Base-by-base conservation (phyloP, 768 basidiomycete genomes). In the Collybia sp. region DNA sequence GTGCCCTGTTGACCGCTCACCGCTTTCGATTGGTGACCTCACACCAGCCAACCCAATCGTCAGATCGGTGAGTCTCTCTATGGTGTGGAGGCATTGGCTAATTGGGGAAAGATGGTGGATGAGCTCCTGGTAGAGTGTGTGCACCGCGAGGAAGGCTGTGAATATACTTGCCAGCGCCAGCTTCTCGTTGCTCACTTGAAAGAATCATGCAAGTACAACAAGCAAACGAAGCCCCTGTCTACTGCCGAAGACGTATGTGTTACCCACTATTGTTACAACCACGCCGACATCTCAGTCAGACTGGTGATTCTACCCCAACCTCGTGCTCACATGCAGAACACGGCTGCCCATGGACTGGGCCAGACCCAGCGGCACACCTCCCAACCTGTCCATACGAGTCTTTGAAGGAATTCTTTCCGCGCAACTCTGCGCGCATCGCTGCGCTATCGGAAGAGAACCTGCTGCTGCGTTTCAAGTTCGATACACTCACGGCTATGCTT, bases 1-100 rank as follows among this genome's bases (percentile, higher is more conserved):
- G 50, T 95, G 93, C 61, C 93, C 93, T 10, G 80, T 95, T 25
- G 92, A 94, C 64, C 80, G 93, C 16, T 83, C 79, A 12, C 71
- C 80, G 0, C 70, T 94, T 30, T 63, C 67, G 1, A 45, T 65
- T n/a, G 67, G 66, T n/a, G 81, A 87, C 51, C 66, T 93, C 45
- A 56, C 57, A 1, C 79, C 82, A 13, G 84, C 87, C n/a, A 77
- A 82, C 60, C 80, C 85, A 12, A 83, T 93, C 30, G 73, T 93
- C 36, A 79, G 87, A 50, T 81, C 86, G 49, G 87, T 88, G 51
- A 55, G 85, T 70, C 5, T 41, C 30, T 12, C 39, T 46, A 16
- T 20, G 42, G 45, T 31, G 38, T 17, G 18, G 6, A 37, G 25
- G 47, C 36, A 42, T 30, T 47, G n/a, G 30, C 32, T 43, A 16